phyloP scores from a whole-genome alignment of 2,329 filamentous ascomycete genomes.

The Paecilomyces dactylethromorphus region DNA sequence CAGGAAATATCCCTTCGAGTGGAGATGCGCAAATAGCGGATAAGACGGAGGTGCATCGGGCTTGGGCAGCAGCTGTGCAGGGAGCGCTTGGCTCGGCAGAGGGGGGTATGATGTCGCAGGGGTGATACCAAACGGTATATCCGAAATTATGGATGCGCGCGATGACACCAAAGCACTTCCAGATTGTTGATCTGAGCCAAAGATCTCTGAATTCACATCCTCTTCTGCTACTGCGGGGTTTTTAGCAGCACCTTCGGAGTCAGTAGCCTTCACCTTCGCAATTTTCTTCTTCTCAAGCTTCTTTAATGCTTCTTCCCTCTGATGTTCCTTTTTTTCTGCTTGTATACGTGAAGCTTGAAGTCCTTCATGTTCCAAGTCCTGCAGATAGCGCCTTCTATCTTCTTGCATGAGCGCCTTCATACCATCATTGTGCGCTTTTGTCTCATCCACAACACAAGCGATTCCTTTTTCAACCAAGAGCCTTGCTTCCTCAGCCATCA shows the following conservation, averaged over 20 bases:
- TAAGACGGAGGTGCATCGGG: slow-evolving; percentile 49
- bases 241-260: slow-evolving; percentile 2
- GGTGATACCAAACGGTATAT: slow-evolving; percentile 34
- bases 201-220: slow-evolving; percentile 12
- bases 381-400: slow-evolving; percentile 57
- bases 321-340: slow-evolving; percentile 42
- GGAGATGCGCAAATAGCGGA: slow-evolving; percentile 73
- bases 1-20: slow-evolving; percentile 74
- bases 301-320: slow-evolving; percentile 45
- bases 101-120: slow-evolving; percentile 46
- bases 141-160: slow-evolving; percentile 9
- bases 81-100: slow-evolving; percentile 26
- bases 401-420: slow-evolving; percentile 54
- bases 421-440: slow-evolving; percentile 58
- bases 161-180: slow-evolving; percentile 3
- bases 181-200: not conserved
- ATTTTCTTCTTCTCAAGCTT: slow-evolving; percentile 35
- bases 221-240: slow-evolving; percentile 4
- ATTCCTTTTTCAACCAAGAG: slow-evolving; percentile 70
- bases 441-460: slow-evolving; percentile 77
- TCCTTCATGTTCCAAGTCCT: slow-evolving; percentile 50
- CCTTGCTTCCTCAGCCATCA: slow-evolving; percentile 84
- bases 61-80: slow-evolving; percentile 18
- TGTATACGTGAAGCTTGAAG: slow-evolving; percentile 42
- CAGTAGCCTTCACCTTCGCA: slow-evolving; percentile 9